A percentile compares a stretch with the other conserved stretches of the same genome.
Conservation (phyloP, 768 basidiomycete species). For the Tephrocybe sp. region DNA sequence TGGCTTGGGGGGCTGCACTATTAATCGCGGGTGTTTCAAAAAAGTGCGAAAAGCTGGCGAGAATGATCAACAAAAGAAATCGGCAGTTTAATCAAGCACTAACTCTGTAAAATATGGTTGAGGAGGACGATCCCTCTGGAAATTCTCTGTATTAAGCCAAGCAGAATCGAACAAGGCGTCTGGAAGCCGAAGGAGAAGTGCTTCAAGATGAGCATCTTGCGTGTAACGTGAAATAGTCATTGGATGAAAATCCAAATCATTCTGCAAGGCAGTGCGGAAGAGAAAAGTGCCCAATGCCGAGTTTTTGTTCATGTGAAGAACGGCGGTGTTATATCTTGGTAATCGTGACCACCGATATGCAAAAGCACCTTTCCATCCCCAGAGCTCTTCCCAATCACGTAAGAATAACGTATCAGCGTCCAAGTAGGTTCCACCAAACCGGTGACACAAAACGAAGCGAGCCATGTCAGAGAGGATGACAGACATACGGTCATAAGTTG, state of each 20-base stretch:
- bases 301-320: slow-evolving; percentile 88
- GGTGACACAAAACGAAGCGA: slow-evolving; percentile 94
- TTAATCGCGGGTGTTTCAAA: slow-evolving; percentile 75
- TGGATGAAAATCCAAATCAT: slow-evolving; percentile 94
- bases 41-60: slow-evolving; percentile 77
- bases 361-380: slow-evolving; percentile 96
- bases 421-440: slow-evolving; percentile 94
- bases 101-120: slow-evolving; percentile 92
- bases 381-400: slow-evolving; percentile 97
- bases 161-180: slow-evolving; percentile 97
- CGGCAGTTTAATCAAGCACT: slow-evolving; percentile 15
- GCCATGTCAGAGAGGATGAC: slow-evolving; percentile 97
- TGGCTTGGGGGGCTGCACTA: slow-evolving; percentile 79
- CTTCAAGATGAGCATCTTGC: slow-evolving; percentile 84
- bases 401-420: slow-evolving; percentile 96
- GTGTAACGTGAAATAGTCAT: slow-evolving; percentile 92
- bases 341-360: slow-evolving; percentile 95
- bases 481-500: slow-evolving; percentile 85
- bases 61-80: slow-evolving; percentile 4
- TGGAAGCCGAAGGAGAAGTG: slow-evolving; percentile 80
- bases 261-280: slow-evolving; percentile 92
- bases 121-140: slow-evolving; percentile 88
- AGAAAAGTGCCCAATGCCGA: slow-evolving; percentile 91
- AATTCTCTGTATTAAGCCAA: slow-evolving; percentile 92
- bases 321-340: slow-evolving; percentile 94